These are phyloP conservation scores for Glycyrrhiza uralensis DNA, from an alignment of 306 rosid genomes.

Conservation along the genomic window DNA sequence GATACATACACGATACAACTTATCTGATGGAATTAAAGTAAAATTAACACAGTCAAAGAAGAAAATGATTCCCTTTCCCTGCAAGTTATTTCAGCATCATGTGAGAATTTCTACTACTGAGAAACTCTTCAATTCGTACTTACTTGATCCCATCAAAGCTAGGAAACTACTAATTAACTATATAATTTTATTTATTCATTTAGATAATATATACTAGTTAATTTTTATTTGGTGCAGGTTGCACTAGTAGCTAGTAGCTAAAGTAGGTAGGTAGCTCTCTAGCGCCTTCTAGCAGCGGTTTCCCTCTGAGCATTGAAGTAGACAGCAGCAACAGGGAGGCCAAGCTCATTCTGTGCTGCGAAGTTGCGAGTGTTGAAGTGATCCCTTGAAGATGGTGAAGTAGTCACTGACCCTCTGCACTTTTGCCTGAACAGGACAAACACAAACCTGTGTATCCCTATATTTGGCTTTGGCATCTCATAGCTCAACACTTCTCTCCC, in stretches of 20 bases:
- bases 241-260: too few species aligned
- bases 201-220: too few species aligned
- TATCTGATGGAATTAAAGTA: conserved; percentile 18
- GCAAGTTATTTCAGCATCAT: conserved; percentile 24
- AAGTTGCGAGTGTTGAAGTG: conserved; percentile 72
- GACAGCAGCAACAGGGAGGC: conserved; percentile 90
- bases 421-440: conserved; percentile 84
- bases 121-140: too few species aligned
- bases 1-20: background rate
- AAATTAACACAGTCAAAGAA: conserved; percentile 6
- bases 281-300: conserved; percentile 88
- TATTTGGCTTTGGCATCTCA: conserved; percentile 84
- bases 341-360: conserved; percentile 68
- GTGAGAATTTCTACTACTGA: background rate
- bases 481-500: conserved; percentile 82
- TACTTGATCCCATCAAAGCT: too few species aligned
- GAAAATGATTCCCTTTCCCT: conserved; percentile 22
- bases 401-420: conserved; percentile 50
- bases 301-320: conserved; percentile 92
- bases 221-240: too few species aligned
- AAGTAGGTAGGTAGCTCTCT: background rate
- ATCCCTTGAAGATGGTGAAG: conserved; percentile 65
- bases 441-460: conserved; percentile 98
- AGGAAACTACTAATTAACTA: too few species aligned
- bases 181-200: too few species aligned